A percentile compares a stretch with the other conserved stretches of the same genome.
phyloP scores from a whole-genome alignment of 345 rosid species.

The Arabis hirsuta region DNA sequence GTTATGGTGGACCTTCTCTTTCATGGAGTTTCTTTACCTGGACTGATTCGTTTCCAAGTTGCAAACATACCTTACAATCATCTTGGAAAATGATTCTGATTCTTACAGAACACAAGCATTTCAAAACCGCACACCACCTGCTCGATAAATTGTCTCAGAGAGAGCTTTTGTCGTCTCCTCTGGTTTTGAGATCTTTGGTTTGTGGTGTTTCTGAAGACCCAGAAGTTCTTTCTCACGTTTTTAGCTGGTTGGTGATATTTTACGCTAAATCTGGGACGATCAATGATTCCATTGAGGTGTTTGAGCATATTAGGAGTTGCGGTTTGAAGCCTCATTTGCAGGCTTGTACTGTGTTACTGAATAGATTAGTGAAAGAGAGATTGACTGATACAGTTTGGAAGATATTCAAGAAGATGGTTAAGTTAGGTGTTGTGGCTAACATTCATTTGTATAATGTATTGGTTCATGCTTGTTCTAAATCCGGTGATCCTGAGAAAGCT shows the following conservation, averaged over 20 bases:
- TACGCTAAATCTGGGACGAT: conserved; percentile 68
- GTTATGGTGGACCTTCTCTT: conserved; percentile 48
- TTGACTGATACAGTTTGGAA: conserved; percentile 80
- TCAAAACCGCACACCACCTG: conserved; percentile 74
- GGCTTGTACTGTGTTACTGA: conserved; percentile 89
- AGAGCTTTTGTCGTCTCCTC: conserved; percentile 74
- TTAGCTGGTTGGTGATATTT: conserved; percentile 81
- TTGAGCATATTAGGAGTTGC: conserved; percentile 62
- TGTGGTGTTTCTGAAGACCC: conserved; percentile 53
- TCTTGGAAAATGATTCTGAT: conserved; percentile 84
- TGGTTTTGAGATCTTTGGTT: conserved; percentile 68
- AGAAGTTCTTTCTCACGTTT: conserved; percentile 70
- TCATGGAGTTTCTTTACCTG: conserved; percentile 67
- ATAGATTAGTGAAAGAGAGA: conserved; percentile 66
- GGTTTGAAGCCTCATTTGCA: conserved; percentile 77
- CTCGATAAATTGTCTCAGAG: conserved; percentile 71
- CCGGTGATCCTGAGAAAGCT: conserved; percentile 69
- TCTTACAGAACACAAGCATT: conserved; percentile 66
- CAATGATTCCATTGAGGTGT: conserved; percentile 72
- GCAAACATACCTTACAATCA: conserved; percentile 64
- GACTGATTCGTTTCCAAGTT: conserved; percentile 55
- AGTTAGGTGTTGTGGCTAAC: conserved; percentile 71
- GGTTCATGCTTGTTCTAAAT: conserved; percentile 87
- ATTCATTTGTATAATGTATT: conserved; percentile 80
- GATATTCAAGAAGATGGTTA: conserved; percentile 74